Conservation (phyloP, 257 asterid genomes). For the Capsicum pubescens region DNA sequence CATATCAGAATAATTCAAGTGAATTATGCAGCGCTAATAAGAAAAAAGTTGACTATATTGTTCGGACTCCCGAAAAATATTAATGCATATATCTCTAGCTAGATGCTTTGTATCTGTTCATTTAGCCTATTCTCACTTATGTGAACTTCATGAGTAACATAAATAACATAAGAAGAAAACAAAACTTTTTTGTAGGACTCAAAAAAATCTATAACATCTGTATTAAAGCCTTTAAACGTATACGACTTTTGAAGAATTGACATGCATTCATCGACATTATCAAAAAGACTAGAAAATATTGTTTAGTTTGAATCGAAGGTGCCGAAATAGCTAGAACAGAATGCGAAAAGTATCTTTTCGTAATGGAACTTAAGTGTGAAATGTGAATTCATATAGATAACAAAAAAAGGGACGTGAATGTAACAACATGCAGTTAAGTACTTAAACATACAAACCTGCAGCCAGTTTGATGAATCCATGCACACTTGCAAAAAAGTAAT, state of each 20-base stretch:
- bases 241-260: background rate
- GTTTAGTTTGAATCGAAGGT: background rate
- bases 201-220: background rate
- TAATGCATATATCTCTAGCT: too few relatives aligned
- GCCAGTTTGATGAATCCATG: constrained; percentile 96
- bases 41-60: too few relatives aligned
- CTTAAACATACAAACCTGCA: constrained; percentile 54
- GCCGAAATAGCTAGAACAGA: background rate
- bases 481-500: constrained; percentile 90
- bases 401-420: background rate
- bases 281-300: background rate
- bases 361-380: too few relatives aligned
- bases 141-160: too few relatives aligned
- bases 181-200: too few relatives aligned
- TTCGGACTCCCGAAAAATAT: too few relatives aligned
- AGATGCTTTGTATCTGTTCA: too few relatives aligned
- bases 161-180: too few relatives aligned
- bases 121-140: too few relatives aligned
- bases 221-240: background rate
- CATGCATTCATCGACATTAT: background rate
- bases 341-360: background rate
- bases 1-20: too few relatives aligned
- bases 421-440: background rate
- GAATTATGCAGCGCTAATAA: too few relatives aligned
- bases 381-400: too few relatives aligned